Evolutionary conservation across 2,329 filamentous ascomycete genomes (phyloP).

Genomic region (Pseudogymnoascus verrucosus): DNA sequence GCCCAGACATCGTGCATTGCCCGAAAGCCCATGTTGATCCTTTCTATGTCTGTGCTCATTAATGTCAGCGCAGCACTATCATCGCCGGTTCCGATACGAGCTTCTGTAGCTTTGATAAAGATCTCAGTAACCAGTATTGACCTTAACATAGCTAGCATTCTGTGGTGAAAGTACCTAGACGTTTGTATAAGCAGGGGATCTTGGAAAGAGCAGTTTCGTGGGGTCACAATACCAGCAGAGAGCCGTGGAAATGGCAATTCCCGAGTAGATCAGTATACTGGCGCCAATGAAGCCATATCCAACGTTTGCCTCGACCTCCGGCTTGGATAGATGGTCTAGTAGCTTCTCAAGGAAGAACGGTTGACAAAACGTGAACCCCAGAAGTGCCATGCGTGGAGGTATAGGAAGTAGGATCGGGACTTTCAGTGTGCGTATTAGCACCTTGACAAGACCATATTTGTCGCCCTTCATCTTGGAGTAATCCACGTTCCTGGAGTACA

Average conservation of each 20-base stretch:
- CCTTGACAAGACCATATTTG: slow-evolving; percentile 18
- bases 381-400: slow-evolving; percentile 31
- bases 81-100: slow-evolving; percentile 12
- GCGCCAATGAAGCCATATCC: slow-evolving; percentile 36
- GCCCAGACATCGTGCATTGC: slow-evolving; percentile 17
- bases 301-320: slow-evolving; percentile 17
- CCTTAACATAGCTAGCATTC: slow-evolving; percentile 11
- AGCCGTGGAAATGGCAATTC: slow-evolving; percentile 30
- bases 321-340: slow-evolving; percentile 24
- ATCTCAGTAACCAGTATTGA: slow-evolving; percentile 9
- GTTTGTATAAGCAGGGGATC: slow-evolving; percentile 11
- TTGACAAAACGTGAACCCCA: slow-evolving; percentile 37
- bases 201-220: not conserved
- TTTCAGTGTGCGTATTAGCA: slow-evolving; percentile 20
- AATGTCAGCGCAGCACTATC: slow-evolving; percentile 18
- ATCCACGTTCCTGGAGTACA: slow-evolving; percentile 12
- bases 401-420: slow-evolving; percentile 22
- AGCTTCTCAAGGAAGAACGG: slow-evolving; percentile 36
- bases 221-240: slow-evolving; percentile 11
- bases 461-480: slow-evolving; percentile 12
- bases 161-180: not conserved
- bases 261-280: slow-evolving; percentile 33
- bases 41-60: slow-evolving; percentile 23
- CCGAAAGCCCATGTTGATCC: slow-evolving; percentile 13
- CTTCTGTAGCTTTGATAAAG: slow-evolving; percentile 11